Evolutionary conservation across 2,329 filamentous ascomycete species (phyloP).

Genomic region (Aspergillus udagawae): DNA sequence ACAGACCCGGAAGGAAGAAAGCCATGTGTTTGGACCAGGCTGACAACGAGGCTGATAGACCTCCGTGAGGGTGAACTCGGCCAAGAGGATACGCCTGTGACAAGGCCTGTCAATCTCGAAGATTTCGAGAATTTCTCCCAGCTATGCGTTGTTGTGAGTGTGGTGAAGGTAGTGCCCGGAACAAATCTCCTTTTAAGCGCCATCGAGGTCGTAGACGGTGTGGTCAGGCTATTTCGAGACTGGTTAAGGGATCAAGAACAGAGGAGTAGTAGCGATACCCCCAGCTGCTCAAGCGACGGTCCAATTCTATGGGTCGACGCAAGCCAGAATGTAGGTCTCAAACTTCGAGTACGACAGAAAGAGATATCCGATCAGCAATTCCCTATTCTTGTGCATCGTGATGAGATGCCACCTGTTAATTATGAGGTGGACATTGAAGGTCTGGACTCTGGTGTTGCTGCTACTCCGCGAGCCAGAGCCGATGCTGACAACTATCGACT

Average conservation of each 20-base stretch:
- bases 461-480: not conserved
- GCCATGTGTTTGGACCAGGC: not conserved
- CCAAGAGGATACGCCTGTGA: conserved; percentile 37
- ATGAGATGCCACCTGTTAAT: conserved; percentile 63
- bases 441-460: conserved; percentile 35
- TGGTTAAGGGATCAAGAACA: conserved; percentile 57
- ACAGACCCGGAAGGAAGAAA: not conserved
- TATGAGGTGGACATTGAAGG: conserved; percentile 72
- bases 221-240: conserved; percentile 66
- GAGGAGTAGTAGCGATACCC: not conserved
- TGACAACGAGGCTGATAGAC: conserved; percentile 5
- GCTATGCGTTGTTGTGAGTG: conserved; percentile 62
- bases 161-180: conserved; percentile 63
- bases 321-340: conserved; percentile 61
- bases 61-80: not conserved
- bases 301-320: conserved; percentile 66
- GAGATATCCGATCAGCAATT: conserved; percentile 39
- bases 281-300: conserved; percentile 17
- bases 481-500: conserved; percentile 1
- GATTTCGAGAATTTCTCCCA: conserved; percentile 70
- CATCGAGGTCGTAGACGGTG: conserved; percentile 62
- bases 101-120: conserved; percentile 62
- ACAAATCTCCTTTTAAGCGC: conserved; percentile 61
- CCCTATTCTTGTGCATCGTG: conserved; percentile 54
- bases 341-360: conserved; percentile 59